Evolutionary conservation across 192 early-diverging fungal species (phyloP).

Genomic region (Coemansia sp.): DNA sequence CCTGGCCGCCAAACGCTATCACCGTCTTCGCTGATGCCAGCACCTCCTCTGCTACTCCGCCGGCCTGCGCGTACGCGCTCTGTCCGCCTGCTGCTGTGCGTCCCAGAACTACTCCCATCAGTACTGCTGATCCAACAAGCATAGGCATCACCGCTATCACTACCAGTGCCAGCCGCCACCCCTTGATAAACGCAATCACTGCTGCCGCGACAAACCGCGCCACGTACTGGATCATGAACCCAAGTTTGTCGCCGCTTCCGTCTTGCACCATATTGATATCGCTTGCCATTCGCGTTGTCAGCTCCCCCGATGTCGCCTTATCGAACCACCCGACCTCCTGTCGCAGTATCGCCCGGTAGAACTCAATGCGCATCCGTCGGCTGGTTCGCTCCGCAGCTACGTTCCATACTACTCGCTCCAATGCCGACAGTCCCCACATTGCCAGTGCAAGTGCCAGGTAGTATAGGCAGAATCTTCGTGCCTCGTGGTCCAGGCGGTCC

Average conservation of each 20-base stretch:
- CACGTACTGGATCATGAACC: constrained; percentile 63
- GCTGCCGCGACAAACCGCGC: constrained; percentile 74
- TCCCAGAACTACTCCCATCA: constrained; percentile 61
- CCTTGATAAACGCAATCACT: constrained; percentile 74
- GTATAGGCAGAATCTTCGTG: constrained; percentile 48
- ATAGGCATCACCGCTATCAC: constrained; percentile 76
- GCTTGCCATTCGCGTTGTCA: constrained; percentile 83
- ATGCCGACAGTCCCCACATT: constrained; percentile 18
- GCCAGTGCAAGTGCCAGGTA: constrained; percentile 33
- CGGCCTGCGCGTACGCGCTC: constrained; percentile 78
- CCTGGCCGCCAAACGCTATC: constrained; percentile 77
- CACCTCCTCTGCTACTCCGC: constrained; percentile 83
- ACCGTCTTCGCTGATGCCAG: constrained; percentile 86
- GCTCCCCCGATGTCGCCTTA: constrained; percentile 69
- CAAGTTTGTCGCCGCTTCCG: constrained; percentile 83
- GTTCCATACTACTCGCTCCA: constrained; percentile 26
- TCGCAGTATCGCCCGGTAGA: constrained; percentile 74
- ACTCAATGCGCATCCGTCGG: constrained; percentile 72
- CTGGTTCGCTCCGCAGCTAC: constrained; percentile 60
- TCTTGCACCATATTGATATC: constrained; percentile 88
- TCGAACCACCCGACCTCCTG: constrained; percentile 93
- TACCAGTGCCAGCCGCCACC: constrained; percentile 82
- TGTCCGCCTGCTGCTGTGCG: constrained; percentile 54
- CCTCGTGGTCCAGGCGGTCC: constrained; percentile 31
- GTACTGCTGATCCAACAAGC: constrained; percentile 57